Conservation (phyloP, 768 basidiomycete species). For the Chalciporus pseudorubinellus region DNA sequence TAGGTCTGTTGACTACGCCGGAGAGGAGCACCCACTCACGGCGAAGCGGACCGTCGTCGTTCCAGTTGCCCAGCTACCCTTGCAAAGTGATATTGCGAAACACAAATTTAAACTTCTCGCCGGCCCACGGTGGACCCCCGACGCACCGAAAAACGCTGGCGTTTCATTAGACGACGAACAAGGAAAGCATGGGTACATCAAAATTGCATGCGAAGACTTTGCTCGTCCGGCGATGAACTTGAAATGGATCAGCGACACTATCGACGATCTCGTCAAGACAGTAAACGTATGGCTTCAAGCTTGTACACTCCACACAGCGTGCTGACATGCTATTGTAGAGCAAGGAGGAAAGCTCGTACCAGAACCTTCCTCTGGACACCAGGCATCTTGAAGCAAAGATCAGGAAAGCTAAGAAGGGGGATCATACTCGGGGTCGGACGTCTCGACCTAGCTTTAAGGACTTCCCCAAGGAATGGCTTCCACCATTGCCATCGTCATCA, state of each 20-base stretch:
- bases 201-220: constrained; percentile 89
- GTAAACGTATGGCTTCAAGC: constrained; percentile 68
- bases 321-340: constrained; percentile 22
- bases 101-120: constrained; percentile 90
- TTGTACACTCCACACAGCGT: constrained; percentile 3
- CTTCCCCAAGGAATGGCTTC: constrained; percentile 87
- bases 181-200: constrained; percentile 75
- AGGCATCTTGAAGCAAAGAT: constrained; percentile 75
- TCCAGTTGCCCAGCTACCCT: constrained; percentile 69
- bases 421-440: constrained; percentile 55
- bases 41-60: constrained; percentile 73
- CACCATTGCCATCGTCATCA: constrained; percentile 23
- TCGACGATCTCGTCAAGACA: constrained; percentile 74
- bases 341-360: constrained; percentile 43
- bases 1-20: constrained; percentile 73
- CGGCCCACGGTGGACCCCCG: constrained; percentile 81
- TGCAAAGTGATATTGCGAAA: constrained; percentile 58
- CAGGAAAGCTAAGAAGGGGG: constrained; percentile 71
- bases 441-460: constrained; percentile 68
- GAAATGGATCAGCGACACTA: constrained; percentile 88
- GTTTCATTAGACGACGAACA: constrained; percentile 40
- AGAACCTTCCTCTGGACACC: constrained; percentile 74
- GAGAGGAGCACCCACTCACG: constrained; percentile 70
- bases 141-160: constrained; percentile 70
- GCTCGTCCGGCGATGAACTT: constrained; percentile 81